Evolutionary conservation across 1,284 basidiomycete genomes (phyloP), one percentile per base, ranked within the genome.

Genomic region (Kwoniella shivajii): DNA sequence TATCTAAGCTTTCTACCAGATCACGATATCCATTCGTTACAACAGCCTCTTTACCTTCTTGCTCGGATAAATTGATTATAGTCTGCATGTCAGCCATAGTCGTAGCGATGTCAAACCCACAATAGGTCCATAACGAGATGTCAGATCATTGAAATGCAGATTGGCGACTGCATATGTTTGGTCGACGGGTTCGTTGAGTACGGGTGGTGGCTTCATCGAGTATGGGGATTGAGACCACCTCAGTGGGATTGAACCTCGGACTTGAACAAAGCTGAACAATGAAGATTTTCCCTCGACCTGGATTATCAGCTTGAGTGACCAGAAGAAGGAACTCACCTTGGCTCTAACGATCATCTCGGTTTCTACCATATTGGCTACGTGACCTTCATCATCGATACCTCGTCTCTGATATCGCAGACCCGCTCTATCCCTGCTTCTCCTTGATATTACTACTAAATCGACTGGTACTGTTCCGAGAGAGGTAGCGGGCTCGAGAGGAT

Each of bases 21-120:
- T 89, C 84, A 34, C 84, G 80, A 73, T 92, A 99, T 9, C 87
- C 89, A 54, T 84, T 80, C 0, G 92, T 92, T 13, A 98, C 84
- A 1, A 80, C 77, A 0, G 84, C 87, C 78, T 99, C 94, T 71
- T 90, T 95, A 7, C 95, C 94, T 7, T 85, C 83, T 69, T 90
- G 87, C 69, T 98, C 95, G 0, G 93, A 90, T 6, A 99, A 82
- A 68, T 97, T 97, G 54, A 96, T 82, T 57, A 89, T 83, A 2
- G 84, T 87, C 91, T 91, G 59, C 45, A 50, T 30, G 52, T 22
- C 33, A 46, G n/a, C 4, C 37, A 11, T 7, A 38, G 20, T 20
- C n/a, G 26, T 14, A 13, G 22, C 16, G 18, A 37, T 18, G 4
- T n/a, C n/a, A 18, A n/a, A 69, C 76, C 65, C 67, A 91, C 90